Evolutionary conservation across 2,329 filamentous ascomycete genomes (phyloP).

Genomic region (Neopestalotiopsis rosae): DNA sequence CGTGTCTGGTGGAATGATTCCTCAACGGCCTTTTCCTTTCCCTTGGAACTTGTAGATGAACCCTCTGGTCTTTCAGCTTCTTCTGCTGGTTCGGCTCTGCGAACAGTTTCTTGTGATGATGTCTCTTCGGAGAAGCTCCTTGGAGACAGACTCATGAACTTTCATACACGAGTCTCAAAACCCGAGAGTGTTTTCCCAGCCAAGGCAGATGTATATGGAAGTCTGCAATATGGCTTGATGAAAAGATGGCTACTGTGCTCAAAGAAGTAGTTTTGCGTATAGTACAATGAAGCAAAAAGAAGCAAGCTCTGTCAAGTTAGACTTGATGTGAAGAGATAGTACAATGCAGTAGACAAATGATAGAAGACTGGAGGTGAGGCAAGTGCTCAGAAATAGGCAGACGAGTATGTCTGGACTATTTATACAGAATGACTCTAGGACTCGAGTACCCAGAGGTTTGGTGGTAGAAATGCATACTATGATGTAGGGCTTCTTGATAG

Average conservation of each 20-base stretch:
- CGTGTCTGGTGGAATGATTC: slow-evolving; percentile 24
- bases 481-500: background rate
- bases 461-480: background rate
- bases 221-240: background rate
- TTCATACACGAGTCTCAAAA: slow-evolving; percentile 1
- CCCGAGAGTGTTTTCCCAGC: background rate
- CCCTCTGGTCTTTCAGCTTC: background rate
- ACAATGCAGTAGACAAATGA: background rate
- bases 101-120: slow-evolving; percentile 21
- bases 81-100: background rate
- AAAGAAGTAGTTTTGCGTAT: background rate
- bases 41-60: background rate
- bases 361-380: background rate
- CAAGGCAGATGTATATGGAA: background rate
- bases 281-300: background rate
- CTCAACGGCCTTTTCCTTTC: background rate
- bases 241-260: background rate
- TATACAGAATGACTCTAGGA: background rate
- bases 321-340: background rate
- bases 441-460: background rate
- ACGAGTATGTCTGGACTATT: background rate
- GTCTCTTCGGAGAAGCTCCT: slow-evolving; percentile 3
- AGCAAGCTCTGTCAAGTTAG: background rate
- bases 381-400: background rate
- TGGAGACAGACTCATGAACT: slow-evolving; percentile 16